Evolutionary conservation across 1,284 basidiomycete genomes (phyloP), one percentile per base, ranked within the genome.

Genomic region (Sanguinoderma infundibulare): DNA sequence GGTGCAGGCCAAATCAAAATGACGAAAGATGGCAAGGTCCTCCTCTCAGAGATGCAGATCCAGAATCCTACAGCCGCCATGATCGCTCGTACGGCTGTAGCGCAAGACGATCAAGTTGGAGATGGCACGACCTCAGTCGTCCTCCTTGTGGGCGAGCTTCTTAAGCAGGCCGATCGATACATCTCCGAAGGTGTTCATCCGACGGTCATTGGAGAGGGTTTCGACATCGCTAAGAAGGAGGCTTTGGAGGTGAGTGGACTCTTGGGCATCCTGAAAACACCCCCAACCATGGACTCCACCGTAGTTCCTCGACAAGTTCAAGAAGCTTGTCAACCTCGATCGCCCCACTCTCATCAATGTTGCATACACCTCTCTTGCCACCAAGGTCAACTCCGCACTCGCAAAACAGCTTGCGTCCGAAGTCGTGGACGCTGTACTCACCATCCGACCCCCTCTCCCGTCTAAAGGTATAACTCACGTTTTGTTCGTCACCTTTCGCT

Each of bases 41-140:
- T 99, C 58, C 85, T 99, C 59, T 98, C 96, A 44, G 98, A 99
- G 81, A 99, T 99, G 98, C 98, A 99, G 82, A 99, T 99, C 72
- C 96, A 98, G 76, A 99, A 99, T 77, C 98, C 98, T 20, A 99
- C 98, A 10, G 98, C 98, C 10, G 96, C 98, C 44, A 98, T 99
- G 95, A 97, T 99, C 74, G 98, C 98, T 42, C 89, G 96, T 60
- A 98, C 97, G 42, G 97, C 97, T 35, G 96, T 98, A 17, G 97
- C 97, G 1, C 97, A 99, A 78, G 97, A 99, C 72, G 98, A 99
- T 77, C 96, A 98, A 84, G 96, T 97, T 57, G 98, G 98, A 62
- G 98, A 99, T 77, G 98, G 98, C 54, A 99, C 98, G 40, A 99
- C 98, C 28, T 96, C 94, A 26, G 97, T 99, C 30, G 98, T 99